Percentiles rank a stretch among this genome's conserved stretches.
phyloP scores from a whole-genome alignment of 139 green algal species.

The Chlorella vulgaris region DNA sequence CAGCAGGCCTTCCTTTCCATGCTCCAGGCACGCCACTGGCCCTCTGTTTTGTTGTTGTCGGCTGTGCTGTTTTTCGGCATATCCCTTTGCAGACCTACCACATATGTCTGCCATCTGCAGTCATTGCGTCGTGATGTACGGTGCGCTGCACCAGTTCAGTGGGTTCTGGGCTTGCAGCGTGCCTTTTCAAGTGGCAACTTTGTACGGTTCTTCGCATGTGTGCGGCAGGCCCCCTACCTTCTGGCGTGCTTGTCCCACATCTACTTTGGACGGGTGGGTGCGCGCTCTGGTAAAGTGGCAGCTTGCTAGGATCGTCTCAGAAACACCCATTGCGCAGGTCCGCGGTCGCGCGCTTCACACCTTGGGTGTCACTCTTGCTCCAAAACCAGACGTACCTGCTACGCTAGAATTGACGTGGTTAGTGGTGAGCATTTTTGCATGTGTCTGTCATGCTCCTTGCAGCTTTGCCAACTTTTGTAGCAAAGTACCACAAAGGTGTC shows the following conservation, averaged over 20 bases:
- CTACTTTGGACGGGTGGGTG: conserved; percentile 59
- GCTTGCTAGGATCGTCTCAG: neutral
- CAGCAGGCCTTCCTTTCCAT: conserved; percentile 45
- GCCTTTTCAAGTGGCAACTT: conserved; percentile 52
- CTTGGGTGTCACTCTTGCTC: conserved; percentile 32
- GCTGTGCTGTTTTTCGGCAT: no score
- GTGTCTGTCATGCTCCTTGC: no score
- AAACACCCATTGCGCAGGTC: conserved; percentile 23
- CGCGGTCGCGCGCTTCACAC: conserved; percentile 20
- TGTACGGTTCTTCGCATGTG: conserved; percentile 61
- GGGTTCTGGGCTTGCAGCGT: conserved; percentile 33
- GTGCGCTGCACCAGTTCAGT: neutral
- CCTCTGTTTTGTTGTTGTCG: no score
- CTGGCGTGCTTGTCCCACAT: conserved; percentile 67
- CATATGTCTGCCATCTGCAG: neutral
- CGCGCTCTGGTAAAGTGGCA: neutral
- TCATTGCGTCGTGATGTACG: conserved; percentile 48
- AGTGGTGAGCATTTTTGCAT: neutral
- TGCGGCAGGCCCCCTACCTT: conserved; percentile 65
- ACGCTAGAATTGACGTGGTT: conserved; percentile 39
- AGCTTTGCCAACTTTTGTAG: neutral
- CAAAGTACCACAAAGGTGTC: neutral
- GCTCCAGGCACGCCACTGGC: conserved; percentile 33
- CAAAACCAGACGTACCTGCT: neutral
- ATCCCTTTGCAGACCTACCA: no score